Percentiles rank a stretch among this genome's conserved stretches.
phyloP scores from a whole-genome alignment of 768 basidiomycete species.

The Auricularia sp. region DNA sequence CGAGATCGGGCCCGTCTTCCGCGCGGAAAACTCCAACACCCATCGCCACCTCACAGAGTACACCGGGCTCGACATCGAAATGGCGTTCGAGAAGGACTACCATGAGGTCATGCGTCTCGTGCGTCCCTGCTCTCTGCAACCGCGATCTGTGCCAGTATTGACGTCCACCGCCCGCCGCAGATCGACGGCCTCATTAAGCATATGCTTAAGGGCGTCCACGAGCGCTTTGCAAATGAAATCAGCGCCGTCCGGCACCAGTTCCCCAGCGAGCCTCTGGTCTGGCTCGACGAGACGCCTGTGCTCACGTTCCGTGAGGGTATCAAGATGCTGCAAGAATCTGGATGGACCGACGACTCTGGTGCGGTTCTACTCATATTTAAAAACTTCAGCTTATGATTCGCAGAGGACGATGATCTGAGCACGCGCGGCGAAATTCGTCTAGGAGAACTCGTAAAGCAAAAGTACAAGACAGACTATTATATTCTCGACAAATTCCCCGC shows the following conservation, averaged over 20 bases:
- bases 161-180: slow-evolving; percentile 8
- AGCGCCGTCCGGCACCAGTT: slow-evolving; percentile 37
- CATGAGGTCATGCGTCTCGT: slow-evolving; percentile 39
- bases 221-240: slow-evolving; percentile 19
- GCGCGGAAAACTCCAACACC: slow-evolving; percentile 43
- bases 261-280: slow-evolving; percentile 43
- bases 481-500: slow-evolving; percentile 48
- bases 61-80: slow-evolving; percentile 45
- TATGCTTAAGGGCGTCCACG: not conserved
- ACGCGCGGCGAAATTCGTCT: slow-evolving; percentile 39
- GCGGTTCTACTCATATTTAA: not conserved
- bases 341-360: slow-evolving; percentile 25
- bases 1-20: slow-evolving; percentile 41
- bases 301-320: slow-evolving; percentile 42
- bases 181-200: not conserved
- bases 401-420: slow-evolving; percentile 41
- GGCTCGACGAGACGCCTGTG: slow-evolving; percentile 45
- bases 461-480: slow-evolving; percentile 45
- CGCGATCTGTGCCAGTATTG: slow-evolving; percentile 12
- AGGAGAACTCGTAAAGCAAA: slow-evolving; percentile 37
- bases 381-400: slow-evolving; percentile 12
- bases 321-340: slow-evolving; percentile 39
- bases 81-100: slow-evolving; percentile 42
- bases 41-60: slow-evolving; percentile 48
- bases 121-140: slow-evolving; percentile 14